Evolutionary conservation across 2,329 filamentous ascomycete genomes (phyloP).

Genomic region (Phaeophleospora eucalypticola): DNA sequence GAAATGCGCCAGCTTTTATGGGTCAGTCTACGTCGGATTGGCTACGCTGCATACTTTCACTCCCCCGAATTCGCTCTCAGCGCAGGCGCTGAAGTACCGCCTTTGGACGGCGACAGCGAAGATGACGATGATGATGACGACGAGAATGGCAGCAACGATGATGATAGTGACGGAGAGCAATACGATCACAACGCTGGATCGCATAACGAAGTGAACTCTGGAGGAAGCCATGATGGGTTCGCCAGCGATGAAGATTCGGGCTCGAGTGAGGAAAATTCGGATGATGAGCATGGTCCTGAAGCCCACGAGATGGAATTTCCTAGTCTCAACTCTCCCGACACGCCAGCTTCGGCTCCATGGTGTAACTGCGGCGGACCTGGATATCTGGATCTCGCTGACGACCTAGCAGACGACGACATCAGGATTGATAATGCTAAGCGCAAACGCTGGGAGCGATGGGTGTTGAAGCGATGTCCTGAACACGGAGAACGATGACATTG

Average conservation of each 20-base stretch:
- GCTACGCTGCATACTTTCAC: slow-evolving; percentile 55
- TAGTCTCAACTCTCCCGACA: slow-evolving; percentile 39
- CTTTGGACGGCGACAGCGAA: slow-evolving; percentile 32
- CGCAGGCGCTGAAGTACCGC: slow-evolving; percentile 46
- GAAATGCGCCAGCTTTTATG: slow-evolving; percentile 57
- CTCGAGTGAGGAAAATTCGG: slow-evolving; percentile 30
- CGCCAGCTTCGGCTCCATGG: slow-evolving; percentile 44
- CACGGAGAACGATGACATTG: slow-evolving; percentile 21
- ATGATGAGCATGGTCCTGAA: slow-evolving; percentile 38
- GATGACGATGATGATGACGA: slow-evolving; percentile 13
- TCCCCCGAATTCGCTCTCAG: slow-evolving; percentile 37
- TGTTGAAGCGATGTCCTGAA: slow-evolving; percentile 43
- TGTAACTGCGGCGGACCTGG: slow-evolving; percentile 41
- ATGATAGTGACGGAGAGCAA: slow-evolving; percentile 30
- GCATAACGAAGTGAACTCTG: slow-evolving; percentile 37
- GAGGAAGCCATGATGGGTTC: slow-evolving; percentile 38
- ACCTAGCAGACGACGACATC: slow-evolving; percentile 47
- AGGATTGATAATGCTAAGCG: slow-evolving; percentile 47
- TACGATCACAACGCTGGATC: slow-evolving; percentile 28
- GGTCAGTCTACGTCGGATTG: slow-evolving; percentile 59
- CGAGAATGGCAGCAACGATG: slow-evolving; percentile 2
- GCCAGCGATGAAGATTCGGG: slow-evolving; percentile 32
- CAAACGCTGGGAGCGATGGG: slow-evolving; percentile 56
- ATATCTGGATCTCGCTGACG: slow-evolving; percentile 40
- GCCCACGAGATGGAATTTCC: slow-evolving; percentile 45